Evolutionary conservation across 2,329 filamentous ascomycete genomes (phyloP), one percentile per base, ranked within the genome.

Genomic region (Zymoseptoria tritici): DNA sequence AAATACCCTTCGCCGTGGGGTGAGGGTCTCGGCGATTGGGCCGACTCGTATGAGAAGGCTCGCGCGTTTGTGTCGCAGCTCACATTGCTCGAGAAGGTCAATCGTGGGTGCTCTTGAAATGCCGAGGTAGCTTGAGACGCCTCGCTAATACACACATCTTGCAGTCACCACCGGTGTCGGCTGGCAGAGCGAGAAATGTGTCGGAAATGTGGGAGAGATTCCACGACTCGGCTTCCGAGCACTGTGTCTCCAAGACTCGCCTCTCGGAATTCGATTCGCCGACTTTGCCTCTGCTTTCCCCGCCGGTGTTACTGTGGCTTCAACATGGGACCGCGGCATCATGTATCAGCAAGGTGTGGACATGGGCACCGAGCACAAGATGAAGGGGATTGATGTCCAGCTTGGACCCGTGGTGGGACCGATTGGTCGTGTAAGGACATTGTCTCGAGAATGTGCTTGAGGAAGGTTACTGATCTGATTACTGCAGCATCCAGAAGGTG

Each of bases 1-100:
- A 83, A 82, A 70, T 96, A 96, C 70, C 91, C 91, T 0, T 92
- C 90, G 26, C 91, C 91, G 78, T 96, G 91, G 90, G 87, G 88
- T 77, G 83, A 89, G 63, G 87, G 89, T 19, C 73, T 83, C 5
- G 89, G 88, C 9, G 78, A 83, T 52, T 96, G 91, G 91, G 81
- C 83, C 57, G 82, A 85, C 6, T 90, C 91, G 49, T 92, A 96
- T 67, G 77, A 76, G 20, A 86, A 88, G 73, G 92, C 92, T 1
- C 85, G 83, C 66, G 83, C 81, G 2, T 93, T 96, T 69, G 91
- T 97, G 52, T 88, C 87, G 9, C 85, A 91, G 72, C 77, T 96
- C 75, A 96, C 91, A 0, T 80, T 96, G 42, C 72, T 85, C 9
- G 92, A 97, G 74, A 97, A 96, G 78, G 91, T 97, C 75, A 97